Evolutionary conservation across 192 early-diverging fungal species (phyloP), one percentile per base, ranked within the genome.

Genomic region (Bifiguratus adelaidae): DNA sequence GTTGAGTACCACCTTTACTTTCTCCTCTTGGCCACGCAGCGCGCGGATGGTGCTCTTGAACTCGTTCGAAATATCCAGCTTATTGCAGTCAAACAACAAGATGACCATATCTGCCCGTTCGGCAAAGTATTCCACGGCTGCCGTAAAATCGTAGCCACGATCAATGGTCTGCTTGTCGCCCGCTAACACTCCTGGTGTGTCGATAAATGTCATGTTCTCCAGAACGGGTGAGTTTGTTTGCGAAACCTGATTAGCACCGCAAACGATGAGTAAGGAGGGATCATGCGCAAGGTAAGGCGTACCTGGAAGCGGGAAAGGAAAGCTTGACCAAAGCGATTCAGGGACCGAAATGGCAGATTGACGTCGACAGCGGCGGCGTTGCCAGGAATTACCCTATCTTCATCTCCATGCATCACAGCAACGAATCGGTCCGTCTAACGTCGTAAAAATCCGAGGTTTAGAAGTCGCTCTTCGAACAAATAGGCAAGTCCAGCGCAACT

Each of bases 371-470:
- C 83, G 0, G 88, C 86, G 0, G 88, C 85, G 19, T 86, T 81
- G 27, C 88, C 88, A 3, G 88, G 88, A 44, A 90, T 86, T 27
- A 86, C 73, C 50, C 85, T 71, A 34, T 82, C 76, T 40, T 80
- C 76, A 3, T 67, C 59, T 6, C 82, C 83, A 23, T 74, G 60
- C 81, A 86, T 86, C 23, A 89, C 81, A 2, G 86, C 84, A 5
- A 89, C 81, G 50, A 89, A 89, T 7, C 84, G 61, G 57, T 89
- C 86, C 0, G 86, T 89, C n/a, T n/a, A n/a, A n/a, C n/a, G n/a
- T 56, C 79, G 66, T 6, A 26, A 16, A 7, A 58, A 11, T 18
- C 23, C 23, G 26, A 25, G 36, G 16, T 4, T 4, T 12, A 30
- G 12, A 11, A 16, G 11, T 1, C 19, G 9, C 9, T 19, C 13